Evolutionary conservation across 2,329 filamentous ascomycete genomes (phyloP), one percentile per base, ranked within the genome.

Genomic region (Lasiodiplodia theobromae): DNA sequence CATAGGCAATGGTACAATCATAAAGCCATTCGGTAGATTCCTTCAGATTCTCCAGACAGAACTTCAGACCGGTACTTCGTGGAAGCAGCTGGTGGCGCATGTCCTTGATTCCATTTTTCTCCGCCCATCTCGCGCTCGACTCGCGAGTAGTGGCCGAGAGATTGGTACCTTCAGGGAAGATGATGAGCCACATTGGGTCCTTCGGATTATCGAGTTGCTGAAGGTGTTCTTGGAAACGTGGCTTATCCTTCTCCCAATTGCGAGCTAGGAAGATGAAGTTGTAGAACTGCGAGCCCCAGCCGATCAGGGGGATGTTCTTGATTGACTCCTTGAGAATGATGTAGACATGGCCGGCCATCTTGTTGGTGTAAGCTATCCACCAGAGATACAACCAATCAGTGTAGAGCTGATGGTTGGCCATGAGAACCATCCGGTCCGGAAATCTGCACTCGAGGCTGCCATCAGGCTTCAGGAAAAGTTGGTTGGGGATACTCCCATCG

Each of bases 1-100:
- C 95, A 76, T 99, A 99, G 4, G 93, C 94, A 68, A 99, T 91
- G 0, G 96, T 98, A 79, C 94, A 97, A 80, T 97, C 93, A 74
- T 97, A 97, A 0, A 97, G 84, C 81, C 92, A 96, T 12, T 96
- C 91, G 0, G 94, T 88, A 0, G 90, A 90, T 10, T 86, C 87
- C 73, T 88, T 88, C 16, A 97, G 82, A 78, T 96, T 90, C 70
- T 90, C 89, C 53, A 97, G 80, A 73, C 92, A 94, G 75, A 94
- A 96, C 72, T 88, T 91, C 71, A 92, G 87, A 60, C 93, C 93
- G 0, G 92, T 96, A 77, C 92, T 94, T 65, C 93, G 86, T 1
- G 93, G 93, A 2, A 96, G 81, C 72, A 97, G 85, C 67, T 91
- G 80, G 76, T 96, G 92, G 74, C 91, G 87, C 71, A 88, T 87